Evolutionary conservation across 2,329 filamentous ascomycete species (phyloP).

Genomic region (Cadophora sp.): DNA sequence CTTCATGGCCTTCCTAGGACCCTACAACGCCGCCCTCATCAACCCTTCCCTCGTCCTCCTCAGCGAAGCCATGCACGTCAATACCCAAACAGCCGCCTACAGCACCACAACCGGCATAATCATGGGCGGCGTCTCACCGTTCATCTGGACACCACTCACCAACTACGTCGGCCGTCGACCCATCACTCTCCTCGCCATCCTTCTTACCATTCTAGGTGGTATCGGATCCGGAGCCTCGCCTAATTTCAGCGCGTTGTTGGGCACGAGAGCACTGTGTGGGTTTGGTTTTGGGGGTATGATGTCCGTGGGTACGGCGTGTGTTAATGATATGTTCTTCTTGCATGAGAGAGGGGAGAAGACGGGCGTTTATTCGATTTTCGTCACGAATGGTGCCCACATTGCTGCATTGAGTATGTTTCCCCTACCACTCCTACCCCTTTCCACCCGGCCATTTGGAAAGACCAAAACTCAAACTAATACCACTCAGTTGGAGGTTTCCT

Average conservation of each 20-base stretch:
- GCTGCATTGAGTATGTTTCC: constrained; percentile 38
- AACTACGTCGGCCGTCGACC: constrained; percentile 42
- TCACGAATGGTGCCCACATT: constrained; percentile 43
- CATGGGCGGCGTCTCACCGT: constrained; percentile 41
- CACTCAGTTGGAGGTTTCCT: constrained; percentile 40
- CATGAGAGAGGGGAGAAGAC: constrained; percentile 43
- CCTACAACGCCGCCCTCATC: constrained; percentile 41
- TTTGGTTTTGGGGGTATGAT: constrained; percentile 44
- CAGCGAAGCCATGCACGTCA: constrained; percentile 33
- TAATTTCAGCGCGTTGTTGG: constrained; percentile 36
- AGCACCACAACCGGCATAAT: constrained; percentile 42
- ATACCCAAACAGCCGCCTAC: constrained; percentile 38
- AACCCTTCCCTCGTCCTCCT: constrained; percentile 42
- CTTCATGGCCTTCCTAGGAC: constrained; percentile 43
- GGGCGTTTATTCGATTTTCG: constrained; percentile 41
- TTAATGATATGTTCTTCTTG: constrained; percentile 43
- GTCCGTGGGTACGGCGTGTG: constrained; percentile 41
- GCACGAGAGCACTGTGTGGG: constrained; percentile 38
- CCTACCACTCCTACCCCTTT: neutral
- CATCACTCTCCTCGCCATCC: constrained; percentile 39
- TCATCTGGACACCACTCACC: constrained; percentile 39
- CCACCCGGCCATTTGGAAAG: too few relatives aligned
- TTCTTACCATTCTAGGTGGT: constrained; percentile 41
- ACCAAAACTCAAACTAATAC: constrained; percentile 16
- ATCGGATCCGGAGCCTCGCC: constrained; percentile 36